phyloP scores from a whole-genome alignment of 352 stramenopile genomes.

The Thraustochytrium sp. region DNA sequence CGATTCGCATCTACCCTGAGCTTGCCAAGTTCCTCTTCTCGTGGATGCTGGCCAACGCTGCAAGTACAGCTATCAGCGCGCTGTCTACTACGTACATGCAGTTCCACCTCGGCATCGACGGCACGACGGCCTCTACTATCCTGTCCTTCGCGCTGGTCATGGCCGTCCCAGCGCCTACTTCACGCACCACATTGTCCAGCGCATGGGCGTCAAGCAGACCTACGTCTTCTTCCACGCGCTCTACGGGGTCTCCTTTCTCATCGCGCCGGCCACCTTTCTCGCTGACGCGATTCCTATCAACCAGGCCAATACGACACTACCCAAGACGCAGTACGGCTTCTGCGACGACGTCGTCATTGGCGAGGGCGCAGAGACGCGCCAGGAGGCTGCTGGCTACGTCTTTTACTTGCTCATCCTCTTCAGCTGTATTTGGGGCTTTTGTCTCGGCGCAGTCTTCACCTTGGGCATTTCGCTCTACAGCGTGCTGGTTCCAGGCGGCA shows the following conservation, averaged over 20 bases:
- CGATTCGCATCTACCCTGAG: background rate
- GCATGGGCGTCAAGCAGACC: background rate
- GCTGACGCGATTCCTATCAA: background rate
- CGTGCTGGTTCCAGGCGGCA: background rate
- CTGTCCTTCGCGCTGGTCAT: conserved; percentile 11
- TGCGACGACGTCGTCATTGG: background rate
- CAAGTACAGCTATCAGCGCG: background rate
- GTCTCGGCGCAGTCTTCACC: background rate
- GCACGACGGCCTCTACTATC: background rate
- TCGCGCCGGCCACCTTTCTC: background rate
- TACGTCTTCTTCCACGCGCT: background rate
- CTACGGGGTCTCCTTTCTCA: background rate
- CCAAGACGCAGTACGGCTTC: background rate
- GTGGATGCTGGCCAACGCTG: background rate
- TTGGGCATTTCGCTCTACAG: background rate
- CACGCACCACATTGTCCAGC: background rate
- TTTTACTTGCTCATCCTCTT: background rate
- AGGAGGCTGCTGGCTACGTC: background rate
- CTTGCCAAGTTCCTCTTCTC: background rate
- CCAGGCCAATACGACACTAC: background rate
- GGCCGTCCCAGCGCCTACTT: background rate
- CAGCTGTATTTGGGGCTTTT: conserved; percentile 8
- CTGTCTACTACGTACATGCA: conserved; percentile 29
- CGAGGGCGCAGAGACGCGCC: background rate
- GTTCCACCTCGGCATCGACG: background rate